Conservation (phyloP, 2,329 filamentous ascomycete genomes). For the Beauveria varroae region DNA sequence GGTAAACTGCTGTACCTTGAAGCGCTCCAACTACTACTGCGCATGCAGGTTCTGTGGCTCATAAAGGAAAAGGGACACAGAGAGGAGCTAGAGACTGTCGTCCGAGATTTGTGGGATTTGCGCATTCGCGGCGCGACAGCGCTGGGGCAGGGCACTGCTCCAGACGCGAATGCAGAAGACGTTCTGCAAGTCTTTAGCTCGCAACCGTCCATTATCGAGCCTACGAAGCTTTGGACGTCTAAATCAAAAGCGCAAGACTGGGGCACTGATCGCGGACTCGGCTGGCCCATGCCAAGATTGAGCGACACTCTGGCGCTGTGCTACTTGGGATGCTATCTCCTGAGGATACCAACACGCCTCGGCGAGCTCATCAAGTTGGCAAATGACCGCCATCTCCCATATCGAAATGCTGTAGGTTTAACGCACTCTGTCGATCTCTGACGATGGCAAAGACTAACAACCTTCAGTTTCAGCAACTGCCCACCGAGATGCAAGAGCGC, state of each 20-base stretch:
- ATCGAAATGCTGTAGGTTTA: conserved; percentile 55
- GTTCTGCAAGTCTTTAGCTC: conserved; percentile 33
- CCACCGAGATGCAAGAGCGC: conserved; percentile 56
- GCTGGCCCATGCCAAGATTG: conserved; percentile 56
- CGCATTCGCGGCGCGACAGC: conserved; percentile 43
- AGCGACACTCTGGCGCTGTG: conserved; percentile 70
- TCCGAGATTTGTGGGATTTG: conserved; percentile 80
- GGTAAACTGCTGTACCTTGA: conserved; percentile 77
- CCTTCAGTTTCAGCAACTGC: conserved; percentile 46
- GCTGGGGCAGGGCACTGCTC: conserved; percentile 16
- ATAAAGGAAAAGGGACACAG: conserved; percentile 59
- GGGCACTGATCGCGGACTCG: conserved; percentile 35
- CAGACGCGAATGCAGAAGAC: conserved; percentile 13
- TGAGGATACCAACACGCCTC: conserved; percentile 69
- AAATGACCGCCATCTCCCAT: conserved; percentile 60
- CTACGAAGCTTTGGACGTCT: conserved; percentile 22
- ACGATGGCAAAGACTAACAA: background rate
- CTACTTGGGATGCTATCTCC: conserved; percentile 69
- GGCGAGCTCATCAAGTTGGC: conserved; percentile 67
- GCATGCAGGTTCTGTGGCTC: conserved; percentile 72
- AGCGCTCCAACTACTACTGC: conserved; percentile 74
- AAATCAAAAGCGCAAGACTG: conserved; percentile 32
- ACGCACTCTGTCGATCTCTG: background rate
- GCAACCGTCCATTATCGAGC: conserved; percentile 22
- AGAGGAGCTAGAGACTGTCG: conserved; percentile 66